Percentiles rank a stretch among this genome's conserved stretches.
Conservation (phyloP, 2,329 filamentous ascomycete species). For the Colletotrichum endophyticum region DNA sequence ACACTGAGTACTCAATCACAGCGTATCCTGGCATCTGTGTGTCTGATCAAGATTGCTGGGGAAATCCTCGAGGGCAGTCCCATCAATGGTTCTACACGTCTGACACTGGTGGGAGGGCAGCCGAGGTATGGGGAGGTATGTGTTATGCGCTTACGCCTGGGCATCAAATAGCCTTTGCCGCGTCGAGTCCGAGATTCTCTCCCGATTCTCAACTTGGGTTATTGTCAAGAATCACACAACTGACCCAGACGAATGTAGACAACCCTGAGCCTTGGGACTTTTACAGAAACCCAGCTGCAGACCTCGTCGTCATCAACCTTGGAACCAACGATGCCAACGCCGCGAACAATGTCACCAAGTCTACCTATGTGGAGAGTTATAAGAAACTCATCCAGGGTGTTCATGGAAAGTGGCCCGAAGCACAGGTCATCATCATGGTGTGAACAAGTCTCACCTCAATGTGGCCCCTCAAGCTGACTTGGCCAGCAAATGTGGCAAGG, state of each 20-base stretch:
- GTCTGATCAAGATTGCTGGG: slow-evolving; percentile 60
- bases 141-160: slow-evolving; percentile 21
- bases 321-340: slow-evolving; percentile 52
- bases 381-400: slow-evolving; percentile 50
- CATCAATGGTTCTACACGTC: slow-evolving; percentile 64
- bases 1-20: slow-evolving; percentile 63
- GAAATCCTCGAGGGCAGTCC: slow-evolving; percentile 51
- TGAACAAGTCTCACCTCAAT: slow-evolving; percentile 12
- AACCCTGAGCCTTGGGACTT: slow-evolving; percentile 51
- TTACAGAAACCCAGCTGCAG: slow-evolving; percentile 42
- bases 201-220: not conserved
- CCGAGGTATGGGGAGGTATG: slow-evolving; percentile 45
- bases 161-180: not conserved
- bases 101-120: slow-evolving; percentile 54
- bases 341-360: slow-evolving; percentile 42
- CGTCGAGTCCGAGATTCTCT: not conserved
- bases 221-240: not conserved
- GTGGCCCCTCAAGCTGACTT: not conserved
- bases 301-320: slow-evolving; percentile 51
- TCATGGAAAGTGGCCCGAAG: slow-evolving; percentile 49
- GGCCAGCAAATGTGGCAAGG: slow-evolving; percentile 56
- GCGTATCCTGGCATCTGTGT: slow-evolving; percentile 65
- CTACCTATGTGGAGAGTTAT: slow-evolving; percentile 44
- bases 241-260: slow-evolving; percentile 26
- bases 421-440: slow-evolving; percentile 50